Evolutionary conservation across 2,329 filamentous ascomycete genomes (phyloP).

Genomic region (Pseudogymnoascus sp.): DNA sequence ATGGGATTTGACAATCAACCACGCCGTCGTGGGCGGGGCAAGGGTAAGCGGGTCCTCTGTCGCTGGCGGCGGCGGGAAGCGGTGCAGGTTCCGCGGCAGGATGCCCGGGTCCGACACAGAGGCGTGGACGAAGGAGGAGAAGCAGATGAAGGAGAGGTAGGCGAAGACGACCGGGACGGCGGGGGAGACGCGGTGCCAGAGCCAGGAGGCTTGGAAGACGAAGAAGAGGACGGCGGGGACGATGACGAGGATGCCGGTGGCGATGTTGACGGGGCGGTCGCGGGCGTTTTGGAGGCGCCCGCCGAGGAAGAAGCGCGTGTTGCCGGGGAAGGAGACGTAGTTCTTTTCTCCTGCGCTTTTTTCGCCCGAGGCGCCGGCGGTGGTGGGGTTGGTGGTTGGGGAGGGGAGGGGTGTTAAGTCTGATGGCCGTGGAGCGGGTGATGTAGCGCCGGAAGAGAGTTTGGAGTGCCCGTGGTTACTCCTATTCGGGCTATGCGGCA

Average conservation of each 20-base stretch:
- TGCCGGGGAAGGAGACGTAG: constrained; percentile 88
- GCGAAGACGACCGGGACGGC: constrained; percentile 84
- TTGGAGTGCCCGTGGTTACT: constrained; percentile 68
- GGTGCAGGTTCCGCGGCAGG: constrained; percentile 83
- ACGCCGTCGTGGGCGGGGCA: constrained; percentile 83
- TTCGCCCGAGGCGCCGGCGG: constrained; percentile 20
- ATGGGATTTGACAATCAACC: constrained; percentile 82
- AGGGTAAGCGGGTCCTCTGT: constrained; percentile 74
- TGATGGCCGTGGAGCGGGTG: constrained; percentile 57
- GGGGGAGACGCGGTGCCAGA: constrained; percentile 85
- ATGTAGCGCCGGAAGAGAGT: constrained; percentile 72
- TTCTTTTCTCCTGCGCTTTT: constrained; percentile 54
- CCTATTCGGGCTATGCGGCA: constrained; percentile 43
- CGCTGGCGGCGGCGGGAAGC: constrained; percentile 68
- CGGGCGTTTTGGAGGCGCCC: constrained; percentile 84
- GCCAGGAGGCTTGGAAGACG: constrained; percentile 65
- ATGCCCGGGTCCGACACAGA: constrained; percentile 91
- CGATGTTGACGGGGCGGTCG: constrained; percentile 81
- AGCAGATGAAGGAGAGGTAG: constrained; percentile 83
- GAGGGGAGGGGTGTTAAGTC: constrained; percentile 15
- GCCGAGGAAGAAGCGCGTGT: constrained; percentile 81
- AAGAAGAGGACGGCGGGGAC: constrained; percentile 79
- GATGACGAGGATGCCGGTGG: constrained; percentile 73
- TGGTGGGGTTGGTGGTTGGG: not conserved
- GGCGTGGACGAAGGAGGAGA: constrained; percentile 91